Base-by-base conservation (phyloP, 1,284 basidiomycete species). In the Ganoderma resinaceum region DNA sequence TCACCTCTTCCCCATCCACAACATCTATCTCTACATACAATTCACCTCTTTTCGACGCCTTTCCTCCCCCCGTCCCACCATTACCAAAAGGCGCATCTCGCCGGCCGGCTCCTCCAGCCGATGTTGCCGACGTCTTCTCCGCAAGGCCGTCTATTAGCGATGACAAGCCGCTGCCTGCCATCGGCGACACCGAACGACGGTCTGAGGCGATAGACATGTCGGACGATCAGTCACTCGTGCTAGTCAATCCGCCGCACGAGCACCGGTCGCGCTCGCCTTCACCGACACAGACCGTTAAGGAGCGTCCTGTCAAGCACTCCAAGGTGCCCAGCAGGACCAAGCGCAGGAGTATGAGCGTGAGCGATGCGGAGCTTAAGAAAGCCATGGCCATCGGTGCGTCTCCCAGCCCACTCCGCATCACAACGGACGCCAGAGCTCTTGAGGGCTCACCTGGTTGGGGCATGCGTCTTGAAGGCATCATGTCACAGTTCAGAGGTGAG, bases 301-400 rank as follows among this genome's bases (percentile, higher is more conserved):
- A 69, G 61, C 71, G 68, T 4, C 67, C 71, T 55, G 68, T 66
- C 29, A 74, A 71, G 55, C 69, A 72, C 42, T 9, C 75, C 8
- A 75, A 75, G 20, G 77, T 78, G 26, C 81, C 80, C 40, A 73
- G 73, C 33, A 80, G 84, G 57, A 81, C 78, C 70, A 91, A 89
- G 73, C 86, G 91, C 73, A 82, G 93, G 71, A 94, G 92, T 77
- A 89, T 91, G 87, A 93, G 91, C 73, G 87, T 92, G 53, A 86
- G 90, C 63, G 89, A 92, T 74, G 83, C 85, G 11, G 92, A 93
- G 65, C 74, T 87, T 58, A 85, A 87, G 77, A 86, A 85, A 70
- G 77, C 81, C 3, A 81, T 83, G 70, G 67, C 79, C 8, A 80
- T 82, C 37, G 69, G 74, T 33, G 74, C 82, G 33, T 77, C 83